Base-by-base conservation (phyloP, 1,284 basidiomycete species). In the Stygiomarasmius scandens region DNA sequence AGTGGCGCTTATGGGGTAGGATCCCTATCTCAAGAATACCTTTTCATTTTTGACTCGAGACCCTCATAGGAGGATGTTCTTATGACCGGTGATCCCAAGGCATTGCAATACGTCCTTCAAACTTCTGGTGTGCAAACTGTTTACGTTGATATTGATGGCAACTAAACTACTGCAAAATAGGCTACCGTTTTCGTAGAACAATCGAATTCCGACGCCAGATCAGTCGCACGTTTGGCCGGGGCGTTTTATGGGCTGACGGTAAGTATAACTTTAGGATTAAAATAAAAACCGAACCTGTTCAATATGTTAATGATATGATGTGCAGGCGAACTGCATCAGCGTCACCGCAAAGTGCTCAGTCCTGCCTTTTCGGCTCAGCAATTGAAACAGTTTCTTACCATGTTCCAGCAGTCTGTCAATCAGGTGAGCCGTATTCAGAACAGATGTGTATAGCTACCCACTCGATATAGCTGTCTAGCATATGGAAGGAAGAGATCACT, bases 321-420 rank as follows among this genome's bases (percentile, higher is more conserved):
- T 46, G n/a, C 43, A 19, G 66, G 59, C 12, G n/a, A 50, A 20
- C 49, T 54, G n/a, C 69, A 70, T 58, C 64, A 65, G 23, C 62
- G 68, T 6, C 69, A 69, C 5, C 54, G 67, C 23, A 70, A 67
- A 55, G 60, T 69, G 20, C 67, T 71, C 62, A 69, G 65, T 52
- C 69, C 69, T 2, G 67, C 67, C 1, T 71, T 71, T 58, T 64
- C 64, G 25, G 60, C 63, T n/a, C 55, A 59, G 12, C 64, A 69
- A 24, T 43, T 70, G 16, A 63, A 59, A 20, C 56, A 62, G 2
- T 69, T 67, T 55, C 48, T 67, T 2, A 59, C 66, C 1, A 41
- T 64, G 9, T 69, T 71, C 45, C 64, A 62, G 12, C 46, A 58
- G 9, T 54, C 47, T 38, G 59, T 58, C 11, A 25, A 41, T n/a